A percentile compares a stretch with the other conserved stretches of the same genome.
These are phyloP conservation scores for Agaricales sp. DNA, from an alignment of 1,284 basidiomycete species.

Conservation along the genomic window DNA sequence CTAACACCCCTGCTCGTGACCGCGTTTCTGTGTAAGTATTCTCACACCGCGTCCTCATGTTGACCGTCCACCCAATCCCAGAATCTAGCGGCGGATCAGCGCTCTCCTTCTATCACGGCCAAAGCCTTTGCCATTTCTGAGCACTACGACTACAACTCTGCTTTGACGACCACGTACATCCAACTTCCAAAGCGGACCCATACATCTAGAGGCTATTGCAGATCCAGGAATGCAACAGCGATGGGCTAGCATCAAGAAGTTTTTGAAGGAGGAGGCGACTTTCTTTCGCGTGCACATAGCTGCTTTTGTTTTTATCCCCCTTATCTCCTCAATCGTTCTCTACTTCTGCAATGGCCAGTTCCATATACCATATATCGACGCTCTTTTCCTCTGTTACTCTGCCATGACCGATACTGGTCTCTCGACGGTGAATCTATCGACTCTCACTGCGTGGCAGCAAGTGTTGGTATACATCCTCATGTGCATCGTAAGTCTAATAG, in stretches of 20 bases:
- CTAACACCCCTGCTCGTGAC: no score
- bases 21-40: no score
- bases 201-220: no score
- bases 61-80: no score
- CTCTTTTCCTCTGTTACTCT: constrained; percentile 53
- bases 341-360: constrained; percentile 42
- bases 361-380: constrained; percentile 41
- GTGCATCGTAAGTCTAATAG: constrained; percentile 32
- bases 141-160: no score
- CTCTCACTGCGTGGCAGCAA: constrained; percentile 47
- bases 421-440: constrained; percentile 24
- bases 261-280: constrained; percentile 25
- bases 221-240: no score
- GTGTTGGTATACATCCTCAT: constrained; percentile 44
- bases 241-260: constrained; percentile 4
- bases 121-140: no score
- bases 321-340: constrained; percentile 47
- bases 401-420: constrained; percentile 55
- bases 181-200: no score
- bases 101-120: no score
- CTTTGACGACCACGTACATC: no score
- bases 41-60: no score
- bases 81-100: no score
- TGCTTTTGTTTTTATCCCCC: constrained; percentile 46
- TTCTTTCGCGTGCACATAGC: constrained; percentile 47